Conservation (phyloP, 1,284 basidiomycete genomes). For the Ceratobasidium sp. region DNA sequence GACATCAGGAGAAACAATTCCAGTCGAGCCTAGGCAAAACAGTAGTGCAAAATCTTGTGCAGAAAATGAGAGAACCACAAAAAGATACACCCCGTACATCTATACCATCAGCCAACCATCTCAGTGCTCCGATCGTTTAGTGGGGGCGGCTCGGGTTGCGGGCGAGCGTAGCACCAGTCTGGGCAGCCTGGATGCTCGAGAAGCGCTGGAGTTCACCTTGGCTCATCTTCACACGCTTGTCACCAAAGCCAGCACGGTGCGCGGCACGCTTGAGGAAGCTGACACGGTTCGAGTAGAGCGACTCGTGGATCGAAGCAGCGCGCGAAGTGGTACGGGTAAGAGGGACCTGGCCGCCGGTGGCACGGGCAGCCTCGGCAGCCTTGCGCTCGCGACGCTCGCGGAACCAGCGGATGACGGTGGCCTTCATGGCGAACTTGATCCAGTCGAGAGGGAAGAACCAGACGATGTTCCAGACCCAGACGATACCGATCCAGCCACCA, state of each 20-base stretch:
- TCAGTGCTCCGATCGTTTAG: slow-evolving; percentile 15
- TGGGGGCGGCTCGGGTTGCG: slow-evolving; percentile 50
- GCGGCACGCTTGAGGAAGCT: slow-evolving; percentile 86
- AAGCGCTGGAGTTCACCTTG: slow-evolving; percentile 78
- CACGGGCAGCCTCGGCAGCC: slow-evolving; percentile 52
- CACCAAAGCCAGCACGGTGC: slow-evolving; percentile 82
- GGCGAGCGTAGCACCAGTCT: slow-evolving; percentile 75
- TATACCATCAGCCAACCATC: slow-evolving; percentile 10
- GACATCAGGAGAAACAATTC: slow-evolving; percentile 6
- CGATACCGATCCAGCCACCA: slow-evolving; percentile 95
- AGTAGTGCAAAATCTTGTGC: neutral
- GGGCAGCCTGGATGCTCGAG: slow-evolving; percentile 81
- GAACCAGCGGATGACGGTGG: slow-evolving; percentile 84
- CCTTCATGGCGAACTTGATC: slow-evolving; percentile 97
- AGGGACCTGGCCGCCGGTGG: slow-evolving; percentile 68
- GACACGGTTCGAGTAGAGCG: slow-evolving; percentile 91
- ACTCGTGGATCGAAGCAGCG: slow-evolving; percentile 90
- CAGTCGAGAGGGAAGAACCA: slow-evolving; percentile 95
- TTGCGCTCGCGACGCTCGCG: slow-evolving; percentile 68
- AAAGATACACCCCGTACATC: neutral
- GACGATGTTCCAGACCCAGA: slow-evolving; percentile 95
- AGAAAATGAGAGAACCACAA: neutral
- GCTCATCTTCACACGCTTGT: slow-evolving; percentile 73
- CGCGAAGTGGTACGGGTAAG: slow-evolving; percentile 87
- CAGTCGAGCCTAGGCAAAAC: neutral